Base-by-base conservation (phyloP, 495 filamentous ascomycete genomes). In the Lindgomyces ingoldianus region DNA sequence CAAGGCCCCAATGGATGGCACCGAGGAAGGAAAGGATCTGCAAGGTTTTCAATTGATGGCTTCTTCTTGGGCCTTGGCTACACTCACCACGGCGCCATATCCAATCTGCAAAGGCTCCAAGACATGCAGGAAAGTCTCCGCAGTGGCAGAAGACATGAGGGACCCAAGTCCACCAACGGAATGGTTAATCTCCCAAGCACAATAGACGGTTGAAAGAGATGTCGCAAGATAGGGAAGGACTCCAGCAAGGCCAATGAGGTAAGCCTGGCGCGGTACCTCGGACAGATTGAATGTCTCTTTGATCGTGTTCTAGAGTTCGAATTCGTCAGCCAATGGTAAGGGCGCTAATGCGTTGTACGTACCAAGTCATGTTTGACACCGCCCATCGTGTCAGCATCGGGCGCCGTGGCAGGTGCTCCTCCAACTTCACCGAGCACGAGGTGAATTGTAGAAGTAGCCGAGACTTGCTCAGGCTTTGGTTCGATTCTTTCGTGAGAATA, bases 11-110 rank as follows among this genome's bases (percentile, higher is more conserved):
- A 76, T 98, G 94, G 70, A 97, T 85, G 36, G 95, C 94, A 50
- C 94, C 94, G 22, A 98, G 84, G 83, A 98, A 98, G 47, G 92
- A 96, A 70, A 97, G 87, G 69, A 97, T 92, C 88, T 90, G 64
- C 1, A 26, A 12, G 21, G 39, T 19, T 24, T 50, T 26, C 44
- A 45, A 30, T 25, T 25, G 6, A 6, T 41, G 12, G 6, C n/a
- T 19, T n/a, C 14, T 12, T 56, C 16, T 16, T 19, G 19, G 14
- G 19, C 12, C n/a, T 26, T 11, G n/a, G 0, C 21, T 19, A 21
- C 52, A 81, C 90, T 77, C 75, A 93, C 90, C 53, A 96, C 86
- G 46, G 94, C 94, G 57, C 94, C 94, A 70, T 94, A 96, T 52
- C 90, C 94, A 52, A 98, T 80, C 77, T 98, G 94, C 68, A 97